phyloP scores from a whole-genome alignment of 352 stramenopile species.

The Thalassiosira sp. region DNA sequence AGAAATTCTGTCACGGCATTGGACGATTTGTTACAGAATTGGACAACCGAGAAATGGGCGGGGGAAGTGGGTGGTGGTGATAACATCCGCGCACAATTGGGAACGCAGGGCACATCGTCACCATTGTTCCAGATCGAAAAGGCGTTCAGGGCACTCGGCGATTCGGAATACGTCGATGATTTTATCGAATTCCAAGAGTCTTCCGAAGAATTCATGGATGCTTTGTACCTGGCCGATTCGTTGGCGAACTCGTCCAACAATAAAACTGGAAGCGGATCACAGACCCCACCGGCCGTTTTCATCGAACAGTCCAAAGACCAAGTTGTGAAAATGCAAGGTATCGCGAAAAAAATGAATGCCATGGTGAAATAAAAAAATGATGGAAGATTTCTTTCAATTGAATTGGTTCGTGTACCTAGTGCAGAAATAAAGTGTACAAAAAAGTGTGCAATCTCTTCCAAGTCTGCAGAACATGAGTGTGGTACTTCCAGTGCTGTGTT shows the following conservation, averaged over 20 bases:
- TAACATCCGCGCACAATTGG: neutral
- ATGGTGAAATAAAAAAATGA: neutral
- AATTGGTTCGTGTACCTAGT: neutral
- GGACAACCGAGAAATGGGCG: neutral
- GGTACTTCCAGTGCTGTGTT: neutral
- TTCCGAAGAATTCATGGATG: neutral
- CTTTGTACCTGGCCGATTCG: neutral
- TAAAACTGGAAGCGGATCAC: neutral
- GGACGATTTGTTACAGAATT: constrained; percentile 2
- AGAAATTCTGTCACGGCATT: neutral
- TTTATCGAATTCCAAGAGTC: neutral
- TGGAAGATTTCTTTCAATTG: neutral
- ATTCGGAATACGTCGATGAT: neutral
- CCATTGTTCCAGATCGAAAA: neutral
- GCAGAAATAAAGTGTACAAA: neutral
- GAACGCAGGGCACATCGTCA: neutral
- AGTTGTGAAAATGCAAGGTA: neutral
- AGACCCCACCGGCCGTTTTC: neutral
- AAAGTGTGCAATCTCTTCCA: neutral
- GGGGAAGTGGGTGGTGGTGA: neutral
- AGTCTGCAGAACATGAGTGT: neutral
- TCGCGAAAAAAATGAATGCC: neutral
- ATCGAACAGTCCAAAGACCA: neutral
- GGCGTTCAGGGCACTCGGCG: neutral
- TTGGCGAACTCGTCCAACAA: neutral